Conservation (phyloP, 176 grass and related monocot genomes). For the Raddia guianensis region DNA sequence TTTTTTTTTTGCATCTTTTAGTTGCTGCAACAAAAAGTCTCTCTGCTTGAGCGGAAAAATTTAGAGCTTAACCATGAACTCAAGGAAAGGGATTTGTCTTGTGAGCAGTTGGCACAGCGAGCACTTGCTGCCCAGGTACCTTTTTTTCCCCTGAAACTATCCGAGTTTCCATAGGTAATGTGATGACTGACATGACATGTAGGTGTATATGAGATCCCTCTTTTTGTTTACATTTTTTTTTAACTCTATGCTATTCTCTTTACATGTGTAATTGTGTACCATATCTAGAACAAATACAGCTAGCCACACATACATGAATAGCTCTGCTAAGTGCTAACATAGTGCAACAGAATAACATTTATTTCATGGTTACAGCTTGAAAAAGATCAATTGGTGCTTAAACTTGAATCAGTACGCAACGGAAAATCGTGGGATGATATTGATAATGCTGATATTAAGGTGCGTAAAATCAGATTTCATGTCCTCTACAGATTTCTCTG, state of each 20-base stretch:
- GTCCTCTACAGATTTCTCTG: neutral
- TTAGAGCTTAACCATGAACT: constrained; percentile 70
- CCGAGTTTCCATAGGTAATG: constrained; percentile 10
- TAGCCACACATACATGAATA: constrained; percentile 1
- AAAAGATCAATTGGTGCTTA: constrained; percentile 80
- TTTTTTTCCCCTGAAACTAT: neutral
- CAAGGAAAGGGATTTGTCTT: constrained; percentile 61
- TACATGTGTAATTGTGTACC: neutral
- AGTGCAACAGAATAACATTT: neutral
- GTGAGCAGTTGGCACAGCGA: constrained; percentile 60
- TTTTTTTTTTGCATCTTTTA: constrained; percentile 40
- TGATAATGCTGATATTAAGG: constrained; percentile 55
- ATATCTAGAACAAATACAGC: neutral
- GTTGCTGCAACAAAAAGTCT: constrained; percentile 79
- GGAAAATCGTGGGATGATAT: constrained; percentile 84
- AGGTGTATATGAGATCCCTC: neutral
- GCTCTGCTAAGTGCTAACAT: constrained; percentile 3
- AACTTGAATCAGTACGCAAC: constrained; percentile 67
- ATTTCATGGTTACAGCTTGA: constrained; percentile 60
- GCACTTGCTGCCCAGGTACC: constrained; percentile 74
- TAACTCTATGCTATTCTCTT: neutral
- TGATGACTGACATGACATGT: neutral
- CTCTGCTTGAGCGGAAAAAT: constrained; percentile 83
- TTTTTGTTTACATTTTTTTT: constrained; percentile 15
- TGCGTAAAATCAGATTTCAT: constrained; percentile 31